Percentiles rank a stretch among this genome's conserved stretches.
Conservation (phyloP, 805 yeast genomes). For the Pichia ethanolica region DNA sequence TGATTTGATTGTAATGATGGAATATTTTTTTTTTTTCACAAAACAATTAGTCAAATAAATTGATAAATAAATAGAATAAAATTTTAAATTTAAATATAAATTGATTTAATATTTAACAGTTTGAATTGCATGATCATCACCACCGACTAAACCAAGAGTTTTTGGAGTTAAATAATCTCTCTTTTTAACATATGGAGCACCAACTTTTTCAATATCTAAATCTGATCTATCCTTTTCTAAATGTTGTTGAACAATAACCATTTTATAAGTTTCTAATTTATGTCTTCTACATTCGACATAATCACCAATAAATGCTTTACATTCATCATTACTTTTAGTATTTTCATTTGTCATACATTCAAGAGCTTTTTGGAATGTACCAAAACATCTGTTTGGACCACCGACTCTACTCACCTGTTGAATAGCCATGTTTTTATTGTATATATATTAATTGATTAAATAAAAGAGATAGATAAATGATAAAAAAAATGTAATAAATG, state of each 20-base stretch:
- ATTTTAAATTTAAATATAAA: background rate
- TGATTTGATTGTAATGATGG: background rate
- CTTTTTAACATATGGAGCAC: constrained; percentile 33
- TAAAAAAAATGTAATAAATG: no score
- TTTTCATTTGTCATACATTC: constrained; percentile 32
- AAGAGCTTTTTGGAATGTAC: constrained; percentile 30
- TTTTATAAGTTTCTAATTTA: constrained; percentile 30
- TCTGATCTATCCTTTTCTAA: constrained; percentile 22
- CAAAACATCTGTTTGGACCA: constrained; percentile 33
- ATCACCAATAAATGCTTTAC: constrained; percentile 27
- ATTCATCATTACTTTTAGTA: constrained; percentile 26
- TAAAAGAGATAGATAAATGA: no score
- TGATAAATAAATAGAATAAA: background rate
- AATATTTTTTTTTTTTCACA: no score
- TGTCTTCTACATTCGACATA: constrained; percentile 34
- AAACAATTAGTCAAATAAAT: background rate
- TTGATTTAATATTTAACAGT: constrained; percentile 17
- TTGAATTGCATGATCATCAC: constrained; percentile 28
- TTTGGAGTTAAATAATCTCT: constrained; percentile 33
- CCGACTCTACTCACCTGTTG: constrained; percentile 30
- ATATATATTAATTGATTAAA: no score
- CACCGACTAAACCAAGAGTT: constrained; percentile 31
- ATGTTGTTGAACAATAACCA: constrained; percentile 28
- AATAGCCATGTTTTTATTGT: constrained; percentile 20
- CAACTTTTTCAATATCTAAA: constrained; percentile 24